These are phyloP conservation scores for Phytopythium ostracodes DNA, from an alignment of 352 stramenopile genomes.

Conservation along the genomic window DNA sequence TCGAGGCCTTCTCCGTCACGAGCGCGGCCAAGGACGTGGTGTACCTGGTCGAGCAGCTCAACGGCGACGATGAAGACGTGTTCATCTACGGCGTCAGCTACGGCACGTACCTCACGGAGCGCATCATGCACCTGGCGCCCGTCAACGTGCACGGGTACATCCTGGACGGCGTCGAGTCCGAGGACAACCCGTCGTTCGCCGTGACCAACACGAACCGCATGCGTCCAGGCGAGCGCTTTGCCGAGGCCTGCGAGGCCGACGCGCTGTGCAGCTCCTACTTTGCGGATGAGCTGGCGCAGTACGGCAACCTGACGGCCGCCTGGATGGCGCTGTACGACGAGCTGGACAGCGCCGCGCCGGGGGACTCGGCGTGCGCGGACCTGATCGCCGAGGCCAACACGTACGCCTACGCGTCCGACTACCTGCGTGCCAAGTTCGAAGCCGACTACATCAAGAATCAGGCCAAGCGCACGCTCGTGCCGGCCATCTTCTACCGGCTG, in stretches of 20 bases:
- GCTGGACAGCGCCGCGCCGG: background rate
- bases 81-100: constrained; percentile 36
- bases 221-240: background rate
- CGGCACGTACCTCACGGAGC: constrained; percentile 21
- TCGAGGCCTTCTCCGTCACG: constrained; percentile 32
- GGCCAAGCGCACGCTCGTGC: constrained; percentile 8
- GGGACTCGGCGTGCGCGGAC: background rate
- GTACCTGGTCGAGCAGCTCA: constrained; percentile 19
- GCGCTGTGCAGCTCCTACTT: constrained; percentile 4
- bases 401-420: background rate
- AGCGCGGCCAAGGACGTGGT: constrained; percentile 34
- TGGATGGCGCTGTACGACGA: constrained; percentile 4
- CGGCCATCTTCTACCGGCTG: constrained; percentile 16
- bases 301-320: background rate
- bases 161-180: constrained; percentile 18
- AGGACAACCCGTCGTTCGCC: constrained; percentile 3
- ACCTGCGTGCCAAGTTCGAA: background rate
- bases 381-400: background rate
- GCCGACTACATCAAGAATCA: background rate
- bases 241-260: constrained; percentile 1
- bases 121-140: constrained; percentile 29
- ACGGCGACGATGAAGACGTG: constrained; percentile 8
- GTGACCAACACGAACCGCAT: background rate
- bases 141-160: constrained; percentile 24
- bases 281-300: background rate